These are phyloP conservation scores for Pyrrhoderma lamaoense DNA, from an alignment of 1,284 basidiomycete species.

Conservation along the genomic window DNA sequence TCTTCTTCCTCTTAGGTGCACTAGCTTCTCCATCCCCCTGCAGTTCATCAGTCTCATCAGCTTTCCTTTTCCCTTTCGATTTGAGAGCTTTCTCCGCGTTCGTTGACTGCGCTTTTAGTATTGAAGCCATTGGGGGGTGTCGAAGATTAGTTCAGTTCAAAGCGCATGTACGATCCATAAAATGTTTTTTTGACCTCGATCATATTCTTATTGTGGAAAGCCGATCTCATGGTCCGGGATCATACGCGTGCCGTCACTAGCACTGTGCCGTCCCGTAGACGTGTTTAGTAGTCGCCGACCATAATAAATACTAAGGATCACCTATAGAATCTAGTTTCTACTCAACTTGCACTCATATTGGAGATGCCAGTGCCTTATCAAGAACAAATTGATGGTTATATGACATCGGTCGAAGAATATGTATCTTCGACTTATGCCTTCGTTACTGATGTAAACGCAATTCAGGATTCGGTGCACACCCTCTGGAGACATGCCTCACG, in stretches of 20 bases:
- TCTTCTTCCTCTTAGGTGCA: slow-evolving; percentile 53
- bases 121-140: slow-evolving; percentile 54
- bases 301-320: no score
- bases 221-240: no score
- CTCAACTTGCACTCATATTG: no score
- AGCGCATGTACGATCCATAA: not conserved
- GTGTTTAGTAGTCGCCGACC: no score
- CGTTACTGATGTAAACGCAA: slow-evolving; percentile 51
- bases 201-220: not conserved
- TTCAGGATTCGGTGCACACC: slow-evolving; percentile 58
- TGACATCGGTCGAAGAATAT: slow-evolving; percentile 56
- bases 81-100: slow-evolving; percentile 47
- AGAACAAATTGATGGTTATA: slow-evolving; percentile 64
- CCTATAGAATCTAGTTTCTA: no score
- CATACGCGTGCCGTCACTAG: no score
- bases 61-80: slow-evolving; percentile 53
- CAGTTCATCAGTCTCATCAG: slow-evolving; percentile 44
- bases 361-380: slow-evolving; percentile 34
- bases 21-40: slow-evolving; percentile 25
- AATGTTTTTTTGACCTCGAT: not conserved
- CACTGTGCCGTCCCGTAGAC: no score
- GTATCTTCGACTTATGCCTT: slow-evolving; percentile 36
- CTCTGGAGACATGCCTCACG: slow-evolving; percentile 73
- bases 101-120: slow-evolving; percentile 55
- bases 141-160: not conserved